These are phyloP conservation scores for Candida freyschussii DNA, from an alignment of 1,139 yeast species.

Conservation along the genomic window DNA sequence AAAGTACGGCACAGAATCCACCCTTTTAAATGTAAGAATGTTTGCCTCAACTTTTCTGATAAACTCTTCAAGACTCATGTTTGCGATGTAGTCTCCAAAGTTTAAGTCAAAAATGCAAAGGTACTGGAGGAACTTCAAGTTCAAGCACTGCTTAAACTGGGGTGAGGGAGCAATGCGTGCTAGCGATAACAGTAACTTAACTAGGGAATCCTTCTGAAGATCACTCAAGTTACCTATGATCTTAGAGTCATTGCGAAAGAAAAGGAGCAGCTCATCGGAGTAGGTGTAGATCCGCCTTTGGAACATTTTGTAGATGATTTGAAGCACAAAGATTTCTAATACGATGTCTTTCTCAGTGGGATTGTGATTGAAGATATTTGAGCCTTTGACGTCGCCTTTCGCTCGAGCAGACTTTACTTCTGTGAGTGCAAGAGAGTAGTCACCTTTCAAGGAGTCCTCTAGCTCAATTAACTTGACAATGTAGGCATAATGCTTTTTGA, in stretches of 20 bases:
- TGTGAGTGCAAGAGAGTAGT: conserved; percentile 6
- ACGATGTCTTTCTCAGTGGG: conserved; percentile 5
- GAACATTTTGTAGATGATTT: conserved; percentile 19
- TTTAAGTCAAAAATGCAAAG: conserved; percentile 12
- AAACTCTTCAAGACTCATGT: conserved; percentile 11
- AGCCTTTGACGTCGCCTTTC: not conserved
- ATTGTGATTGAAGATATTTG: conserved; percentile 1
- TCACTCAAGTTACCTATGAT: conserved; percentile 1
- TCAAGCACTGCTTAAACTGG: conserved; percentile 18
- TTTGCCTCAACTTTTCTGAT: conserved; percentile 7
- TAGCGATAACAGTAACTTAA: conserved; percentile 19
- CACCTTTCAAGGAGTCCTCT: conserved; percentile 13
- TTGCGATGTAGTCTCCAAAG: conserved; percentile 18
- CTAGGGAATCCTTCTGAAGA: conserved; percentile 13
- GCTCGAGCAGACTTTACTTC: conserved; percentile 12
- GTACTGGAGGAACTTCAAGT: conserved; percentile 20
- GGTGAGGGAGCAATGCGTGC: conserved; percentile 14
- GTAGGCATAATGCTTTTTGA: conserved; percentile 18
- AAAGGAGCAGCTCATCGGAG: conserved; percentile 6
- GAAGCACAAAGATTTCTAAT: conserved; percentile 19
- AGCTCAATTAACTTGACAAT: conserved; percentile 22
- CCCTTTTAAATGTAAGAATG: conserved; percentile 3
- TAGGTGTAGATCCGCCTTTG: conserved; percentile 12
- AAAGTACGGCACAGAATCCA: conserved; percentile 14
- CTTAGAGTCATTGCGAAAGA: conserved; percentile 10